Conservation (phyloP, 2,329 filamentous ascomycete genomes). For the Mollisiaceae sp. region DNA sequence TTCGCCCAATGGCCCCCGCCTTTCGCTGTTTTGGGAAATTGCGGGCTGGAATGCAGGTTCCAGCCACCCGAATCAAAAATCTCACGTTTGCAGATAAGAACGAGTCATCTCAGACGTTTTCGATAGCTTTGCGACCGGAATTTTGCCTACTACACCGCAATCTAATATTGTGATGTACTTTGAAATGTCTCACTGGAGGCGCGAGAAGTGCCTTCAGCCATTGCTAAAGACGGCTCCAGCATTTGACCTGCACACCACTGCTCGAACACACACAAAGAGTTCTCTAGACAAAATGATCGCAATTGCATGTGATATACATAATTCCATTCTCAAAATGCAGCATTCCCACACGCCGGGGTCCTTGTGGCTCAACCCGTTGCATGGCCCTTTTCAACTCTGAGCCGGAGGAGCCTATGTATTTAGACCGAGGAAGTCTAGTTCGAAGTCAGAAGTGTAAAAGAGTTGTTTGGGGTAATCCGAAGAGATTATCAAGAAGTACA, state of each 20-base stretch:
- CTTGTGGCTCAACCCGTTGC: not conserved
- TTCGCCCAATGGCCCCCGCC: not conserved
- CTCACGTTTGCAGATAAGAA: not conserved
- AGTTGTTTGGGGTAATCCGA: not conserved
- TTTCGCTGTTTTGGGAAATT: not conserved
- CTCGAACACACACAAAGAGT: not conserved
- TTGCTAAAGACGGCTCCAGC: not conserved
- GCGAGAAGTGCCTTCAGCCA: not conserved
- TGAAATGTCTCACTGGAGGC: not conserved
- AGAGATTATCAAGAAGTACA: not conserved
- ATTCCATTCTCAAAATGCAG: not conserved
- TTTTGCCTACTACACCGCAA: not conserved
- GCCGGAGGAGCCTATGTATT: slow-evolving; percentile 10
- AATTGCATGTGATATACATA: not conserved
- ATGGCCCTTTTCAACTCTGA: slow-evolving; percentile 11
- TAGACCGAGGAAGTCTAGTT: slow-evolving; percentile 9
- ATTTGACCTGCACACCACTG: not conserved
- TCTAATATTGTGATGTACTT: not conserved
- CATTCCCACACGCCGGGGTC: too few relatives aligned
- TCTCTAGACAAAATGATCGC: not conserved
- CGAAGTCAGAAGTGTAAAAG: not conserved
- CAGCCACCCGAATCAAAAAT: not conserved
- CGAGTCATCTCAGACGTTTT: not conserved
- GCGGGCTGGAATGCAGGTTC: not conserved
- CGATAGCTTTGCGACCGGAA: not conserved